Evolutionary conservation across 2,329 filamentous ascomycete species (phyloP).

Genomic region (Pseudogymnoascus sp.): DNA sequence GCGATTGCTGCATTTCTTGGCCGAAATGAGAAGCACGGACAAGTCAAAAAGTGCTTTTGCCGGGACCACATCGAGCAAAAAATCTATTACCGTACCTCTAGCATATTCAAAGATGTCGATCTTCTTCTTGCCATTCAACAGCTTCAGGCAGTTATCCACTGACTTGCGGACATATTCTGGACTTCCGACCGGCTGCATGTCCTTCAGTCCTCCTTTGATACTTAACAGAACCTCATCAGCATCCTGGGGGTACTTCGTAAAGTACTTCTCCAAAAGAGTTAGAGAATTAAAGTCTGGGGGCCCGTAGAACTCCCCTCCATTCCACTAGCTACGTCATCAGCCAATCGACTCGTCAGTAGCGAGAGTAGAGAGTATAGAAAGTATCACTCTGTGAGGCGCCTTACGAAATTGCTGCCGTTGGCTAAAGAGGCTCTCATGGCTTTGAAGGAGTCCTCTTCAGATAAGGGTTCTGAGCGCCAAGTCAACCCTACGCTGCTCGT

Average conservation of each 20-base stretch:
- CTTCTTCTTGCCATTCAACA: constrained; percentile 40
- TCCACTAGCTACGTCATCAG: constrained; percentile 41
- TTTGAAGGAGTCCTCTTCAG: constrained; percentile 42
- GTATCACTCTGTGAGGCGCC: background rate
- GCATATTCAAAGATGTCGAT: constrained; percentile 49
- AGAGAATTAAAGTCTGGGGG: constrained; percentile 48
- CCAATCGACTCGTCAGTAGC: constrained; percentile 15
- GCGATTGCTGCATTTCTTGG: background rate
- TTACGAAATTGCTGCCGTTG: constrained; percentile 33
- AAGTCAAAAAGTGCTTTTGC: background rate
- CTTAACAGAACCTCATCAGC: constrained; percentile 52
- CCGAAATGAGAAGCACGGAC: background rate
- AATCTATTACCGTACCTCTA: constrained; percentile 21
- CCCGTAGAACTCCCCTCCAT: constrained; percentile 59
- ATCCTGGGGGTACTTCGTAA: constrained; percentile 54
- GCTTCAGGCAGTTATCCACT: constrained; percentile 46
- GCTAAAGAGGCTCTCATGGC: constrained; percentile 46
- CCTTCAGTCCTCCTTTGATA: constrained; percentile 49
- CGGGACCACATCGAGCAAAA: background rate
- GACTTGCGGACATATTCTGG: constrained; percentile 46
- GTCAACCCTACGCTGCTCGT: constrained; percentile 23
- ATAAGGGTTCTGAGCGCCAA: constrained; percentile 24
- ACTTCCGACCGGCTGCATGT: constrained; percentile 39
- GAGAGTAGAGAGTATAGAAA: background rate
- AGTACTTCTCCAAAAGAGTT: constrained; percentile 52